Base-by-base conservation (phyloP, 2,329 filamentous ascomycete species). In the Clonostachys byssicola region DNA sequence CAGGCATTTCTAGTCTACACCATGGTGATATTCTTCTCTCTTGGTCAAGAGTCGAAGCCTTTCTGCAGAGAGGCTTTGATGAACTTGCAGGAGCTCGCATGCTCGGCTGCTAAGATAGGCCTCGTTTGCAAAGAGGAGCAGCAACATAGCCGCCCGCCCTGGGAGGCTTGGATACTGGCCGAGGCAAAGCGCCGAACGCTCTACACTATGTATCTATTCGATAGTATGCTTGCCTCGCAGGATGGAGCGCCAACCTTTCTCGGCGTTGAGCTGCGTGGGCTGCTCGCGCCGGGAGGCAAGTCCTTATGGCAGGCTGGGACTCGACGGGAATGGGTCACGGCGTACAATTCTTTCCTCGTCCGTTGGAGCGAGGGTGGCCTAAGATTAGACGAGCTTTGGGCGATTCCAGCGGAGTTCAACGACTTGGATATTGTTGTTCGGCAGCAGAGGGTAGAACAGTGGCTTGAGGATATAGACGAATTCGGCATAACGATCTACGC, bases 1-100 rank as follows among this genome's bases (percentile, higher is more conserved):
- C 78, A 81, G 51, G 72, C 76, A 0, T 78, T 77, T 54, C 59
- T 81, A 4, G 65, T 80, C n/a, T 78, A 79, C 49, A 57, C 67
- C 3, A 68, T 81, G 56, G 62, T 73, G 3, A 43, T 75, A 4
- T 78, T 75, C 52, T 78, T 77, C 2, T 30, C 23, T 8, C 23
- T 30, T 30, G 52, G 52, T 0, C 53, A 56, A 10, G 51, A 52
- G n/a, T 43, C 54, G 0, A 47, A 52, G 12, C 51, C 63, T 0
- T 64, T 70, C 34, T 57, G 71, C 6, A 68, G 71, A 12, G 63
- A 70, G 12, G 62, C 65, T 4, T 71, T 78, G 56, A 71, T 78
- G 46, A 72, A 71, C 12, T 64, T 80, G 2, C 75, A 79, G 57
- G 70, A 75, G 6, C 51, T 80, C 14, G 75, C 77, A 6, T 72